These are phyloP conservation scores for Phytophthora quininea DNA, from an alignment of 352 stramenopile species.

Conservation along the genomic window DNA sequence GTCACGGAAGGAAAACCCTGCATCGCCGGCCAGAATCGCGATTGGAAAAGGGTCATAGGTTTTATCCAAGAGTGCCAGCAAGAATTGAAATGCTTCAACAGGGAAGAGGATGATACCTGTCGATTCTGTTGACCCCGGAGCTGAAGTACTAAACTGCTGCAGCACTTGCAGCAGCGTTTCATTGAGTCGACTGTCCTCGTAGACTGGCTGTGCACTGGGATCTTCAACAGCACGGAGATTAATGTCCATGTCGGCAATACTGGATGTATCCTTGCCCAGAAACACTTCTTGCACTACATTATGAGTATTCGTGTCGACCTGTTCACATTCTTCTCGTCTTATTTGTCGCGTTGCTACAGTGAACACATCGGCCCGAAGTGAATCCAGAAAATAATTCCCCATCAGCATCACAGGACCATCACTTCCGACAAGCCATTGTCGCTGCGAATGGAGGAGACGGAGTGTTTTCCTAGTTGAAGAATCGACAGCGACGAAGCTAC, in stretches of 20 bases:
- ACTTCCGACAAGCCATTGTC: conserved; percentile 46
- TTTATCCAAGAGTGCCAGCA: conserved; percentile 40
- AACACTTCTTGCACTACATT: conserved; percentile 46
- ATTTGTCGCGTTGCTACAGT: conserved; percentile 36
- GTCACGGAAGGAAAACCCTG: conserved; percentile 68
- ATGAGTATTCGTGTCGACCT: not conserved
- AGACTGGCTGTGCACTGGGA: conserved; percentile 30
- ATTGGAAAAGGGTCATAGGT: conserved; percentile 26
- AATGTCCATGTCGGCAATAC: conserved; percentile 63
- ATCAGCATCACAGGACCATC: conserved; percentile 73
- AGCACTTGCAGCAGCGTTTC: conserved; percentile 44
- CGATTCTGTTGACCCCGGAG: not conserved
- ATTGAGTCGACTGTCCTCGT: conserved; percentile 48
- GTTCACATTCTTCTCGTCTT: not conserved
- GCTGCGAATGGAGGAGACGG: conserved; percentile 31
- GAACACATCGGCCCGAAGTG: conserved; percentile 73
- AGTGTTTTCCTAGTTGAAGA: too few relatives aligned
- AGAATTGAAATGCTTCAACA: conserved; percentile 63
- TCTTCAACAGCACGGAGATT: conserved; percentile 31
- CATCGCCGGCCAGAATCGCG: conserved; percentile 55
- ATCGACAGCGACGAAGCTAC: conserved; percentile 60
- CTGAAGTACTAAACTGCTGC: conserved; percentile 24
- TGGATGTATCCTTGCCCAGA: conserved; percentile 47
- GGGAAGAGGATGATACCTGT: conserved; percentile 75
- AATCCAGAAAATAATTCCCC: conserved; percentile 87